A percentile compares a stretch with the other conserved stretches of the same genome.
phyloP scores from a whole-genome alignment of 306 rosid species.

The Trifolium pratense region DNA sequence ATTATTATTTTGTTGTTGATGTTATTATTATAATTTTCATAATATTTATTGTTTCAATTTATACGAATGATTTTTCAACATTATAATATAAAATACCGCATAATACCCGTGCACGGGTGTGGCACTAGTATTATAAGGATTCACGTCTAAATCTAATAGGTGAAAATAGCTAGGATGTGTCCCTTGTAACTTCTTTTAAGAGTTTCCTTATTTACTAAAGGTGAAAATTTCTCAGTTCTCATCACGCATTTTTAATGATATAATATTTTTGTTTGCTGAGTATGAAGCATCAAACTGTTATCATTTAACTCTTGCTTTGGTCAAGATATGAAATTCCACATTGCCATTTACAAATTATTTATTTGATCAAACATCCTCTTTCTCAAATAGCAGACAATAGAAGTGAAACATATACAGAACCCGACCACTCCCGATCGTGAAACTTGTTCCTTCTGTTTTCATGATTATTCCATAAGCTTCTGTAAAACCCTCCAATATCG shows the following conservation, averaged over 20 bases:
- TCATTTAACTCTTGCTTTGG: conserved; percentile 7
- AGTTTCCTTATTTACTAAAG: no score
- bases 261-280: background rate
- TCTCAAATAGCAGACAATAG: conserved; percentile 1
- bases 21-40: no score
- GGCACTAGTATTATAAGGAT: no score
- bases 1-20: no score
- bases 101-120: no score
- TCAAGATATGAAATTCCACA: conserved; percentile 11
- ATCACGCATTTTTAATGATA: conserved; percentile 2
- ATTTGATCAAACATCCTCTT: conserved; percentile 3
- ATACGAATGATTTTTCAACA: no score
- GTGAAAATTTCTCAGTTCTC: no score
- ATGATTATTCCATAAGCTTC: conserved; percentile 47
- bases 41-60: no score
- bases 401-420: conserved; percentile 1
- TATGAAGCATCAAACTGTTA: background rate
- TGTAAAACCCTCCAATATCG: conserved; percentile 82
- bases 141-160: no score
- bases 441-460: conserved; percentile 23
- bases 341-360: conserved; percentile 5
- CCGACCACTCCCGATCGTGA: background rate
- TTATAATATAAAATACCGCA: no score
- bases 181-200: no score
- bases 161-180: no score